A percentile compares a stretch with the other conserved stretches of the same genome.
Evolutionary conservation across 768 basidiomycete species (phyloP).

Genomic region (Multifurca ochricompacta): DNA sequence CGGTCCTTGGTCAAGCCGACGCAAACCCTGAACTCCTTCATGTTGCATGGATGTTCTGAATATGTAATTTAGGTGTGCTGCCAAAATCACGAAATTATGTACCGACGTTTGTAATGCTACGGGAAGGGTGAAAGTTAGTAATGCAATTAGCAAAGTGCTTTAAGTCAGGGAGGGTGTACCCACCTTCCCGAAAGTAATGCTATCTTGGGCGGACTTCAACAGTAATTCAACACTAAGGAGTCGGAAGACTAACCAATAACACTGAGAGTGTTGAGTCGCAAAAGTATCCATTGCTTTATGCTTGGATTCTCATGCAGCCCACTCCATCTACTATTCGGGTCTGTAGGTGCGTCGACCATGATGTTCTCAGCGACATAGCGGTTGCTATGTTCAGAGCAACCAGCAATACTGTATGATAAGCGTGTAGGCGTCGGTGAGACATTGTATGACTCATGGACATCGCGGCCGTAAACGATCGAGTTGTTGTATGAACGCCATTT

Average conservation of each 20-base stretch:
- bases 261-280: slow-evolving; percentile 50
- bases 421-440: not conserved
- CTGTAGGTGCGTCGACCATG: slow-evolving; percentile 50
- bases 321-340: slow-evolving; percentile 71
- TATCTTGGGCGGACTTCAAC: slow-evolving; percentile 35
- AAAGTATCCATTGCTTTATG: slow-evolving; percentile 61
- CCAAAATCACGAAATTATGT: not conserved
- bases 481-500: not conserved
- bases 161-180: slow-evolving; percentile 19
- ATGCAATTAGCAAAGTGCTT: not conserved
- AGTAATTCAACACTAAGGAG: not conserved
- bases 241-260: slow-evolving; percentile 54
- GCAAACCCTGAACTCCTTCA: slow-evolving; percentile 74
- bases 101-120: slow-evolving; percentile 32
- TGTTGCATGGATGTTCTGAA: slow-evolving; percentile 76
- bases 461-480: not conserved
- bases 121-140: not conserved
- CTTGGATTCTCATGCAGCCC: slow-evolving; percentile 50
- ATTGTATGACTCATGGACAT: not conserved
- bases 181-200: slow-evolving; percentile 78
- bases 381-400: slow-evolving; percentile 65
- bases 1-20: slow-evolving; percentile 57
- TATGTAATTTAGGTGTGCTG: slow-evolving; percentile 7
- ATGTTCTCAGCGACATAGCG: slow-evolving; percentile 65
- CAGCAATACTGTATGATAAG: slow-evolving; percentile 33